These are phyloP conservation scores for Hirsutella rhossiliensis DNA, from an alignment of 2,329 filamentous ascomycete genomes.

Conservation along the genomic window DNA sequence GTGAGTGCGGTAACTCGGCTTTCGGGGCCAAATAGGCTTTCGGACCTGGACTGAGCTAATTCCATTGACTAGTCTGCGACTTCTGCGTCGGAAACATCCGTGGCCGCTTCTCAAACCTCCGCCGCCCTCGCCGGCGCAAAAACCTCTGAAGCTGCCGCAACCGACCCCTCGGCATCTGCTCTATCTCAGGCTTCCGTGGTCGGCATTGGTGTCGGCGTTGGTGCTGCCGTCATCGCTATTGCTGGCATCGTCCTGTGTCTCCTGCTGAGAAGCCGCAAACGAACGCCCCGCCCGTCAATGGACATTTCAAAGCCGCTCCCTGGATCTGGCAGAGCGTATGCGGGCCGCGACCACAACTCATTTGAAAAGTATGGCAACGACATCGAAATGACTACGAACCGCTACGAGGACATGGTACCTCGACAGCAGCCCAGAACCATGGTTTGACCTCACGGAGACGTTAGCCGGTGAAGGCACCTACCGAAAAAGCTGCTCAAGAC, in stretches of 20 bases:
- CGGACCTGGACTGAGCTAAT: not conserved
- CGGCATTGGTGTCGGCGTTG: constrained; percentile 36
- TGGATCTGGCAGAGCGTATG: constrained; percentile 27
- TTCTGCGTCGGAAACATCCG: not conserved
- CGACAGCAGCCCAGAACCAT: constrained; percentile 34
- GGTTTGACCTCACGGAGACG: constrained; percentile 15
- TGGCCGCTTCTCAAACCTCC: not conserved
- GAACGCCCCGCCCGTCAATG: constrained; percentile 14
- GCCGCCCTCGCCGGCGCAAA: constrained; percentile 1
- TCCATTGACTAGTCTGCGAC: not conserved
- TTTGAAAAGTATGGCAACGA: constrained; percentile 27
- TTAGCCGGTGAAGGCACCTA: too few species aligned
- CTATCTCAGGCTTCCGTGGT: constrained; percentile 32
- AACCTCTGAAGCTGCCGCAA: constrained; percentile 3
- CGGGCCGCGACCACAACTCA: constrained; percentile 21
- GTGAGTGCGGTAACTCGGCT: not conserved
- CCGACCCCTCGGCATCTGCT: constrained; percentile 9
- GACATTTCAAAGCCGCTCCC: constrained; percentile 41
- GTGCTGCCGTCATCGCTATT: constrained; percentile 27
- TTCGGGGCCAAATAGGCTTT: not conserved
- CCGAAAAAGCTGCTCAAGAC: too few species aligned
- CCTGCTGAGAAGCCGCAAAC: constrained; percentile 19
- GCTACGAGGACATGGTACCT: constrained; percentile 47
- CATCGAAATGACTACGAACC: constrained; percentile 37
- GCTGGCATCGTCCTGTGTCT: constrained; percentile 26